Evolutionary conservation across 169 alveolate genomes (phyloP).

Genomic region (Cryptosporidium andersoni): DNA sequence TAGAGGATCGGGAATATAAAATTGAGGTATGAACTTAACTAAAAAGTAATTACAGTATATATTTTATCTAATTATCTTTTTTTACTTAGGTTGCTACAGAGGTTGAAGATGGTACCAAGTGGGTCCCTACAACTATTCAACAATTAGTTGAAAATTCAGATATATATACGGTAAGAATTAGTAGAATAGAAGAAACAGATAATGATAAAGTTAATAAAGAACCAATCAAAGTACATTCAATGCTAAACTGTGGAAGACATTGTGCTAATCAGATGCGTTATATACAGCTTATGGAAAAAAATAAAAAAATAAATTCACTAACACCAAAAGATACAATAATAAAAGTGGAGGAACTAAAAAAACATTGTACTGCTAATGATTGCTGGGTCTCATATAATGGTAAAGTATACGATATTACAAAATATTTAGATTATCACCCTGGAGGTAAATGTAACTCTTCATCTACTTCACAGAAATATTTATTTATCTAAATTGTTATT

Average conservation of each 20-base stretch:
- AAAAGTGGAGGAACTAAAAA: conserved; percentile 14
- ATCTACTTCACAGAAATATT: background rate
- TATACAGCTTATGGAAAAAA: conserved; percentile 17
- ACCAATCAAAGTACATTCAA: background rate
- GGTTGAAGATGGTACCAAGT: conserved; percentile 4
- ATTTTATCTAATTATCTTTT: no score
- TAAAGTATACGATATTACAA: conserved; percentile 58
- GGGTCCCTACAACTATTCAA: conserved; percentile 17
- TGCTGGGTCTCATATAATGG: conserved; percentile 62
- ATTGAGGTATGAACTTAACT: conserved; percentile 18
- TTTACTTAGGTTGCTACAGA: conserved; percentile 18
- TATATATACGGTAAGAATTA: conserved; percentile 17
- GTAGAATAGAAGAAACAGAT: conserved; percentile 7
- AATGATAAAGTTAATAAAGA: conserved; percentile 2
- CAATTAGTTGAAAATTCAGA: conserved; percentile 10
- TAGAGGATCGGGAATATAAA: background rate
- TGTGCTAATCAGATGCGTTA: conserved; percentile 49
- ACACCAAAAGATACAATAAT: no score
- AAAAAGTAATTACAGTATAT: background rate
- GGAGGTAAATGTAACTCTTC: conserved; percentile 24
- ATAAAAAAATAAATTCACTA: background rate
- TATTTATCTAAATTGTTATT: background rate
- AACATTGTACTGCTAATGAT: conserved; percentile 8
- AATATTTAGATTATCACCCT: conserved; percentile 51
- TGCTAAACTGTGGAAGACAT: conserved; percentile 2